Evolutionary conservation across 1,139 yeast species (phyloP), one percentile per base, ranked within the genome.

Genomic region (Suhomyces panamericanus): DNA sequence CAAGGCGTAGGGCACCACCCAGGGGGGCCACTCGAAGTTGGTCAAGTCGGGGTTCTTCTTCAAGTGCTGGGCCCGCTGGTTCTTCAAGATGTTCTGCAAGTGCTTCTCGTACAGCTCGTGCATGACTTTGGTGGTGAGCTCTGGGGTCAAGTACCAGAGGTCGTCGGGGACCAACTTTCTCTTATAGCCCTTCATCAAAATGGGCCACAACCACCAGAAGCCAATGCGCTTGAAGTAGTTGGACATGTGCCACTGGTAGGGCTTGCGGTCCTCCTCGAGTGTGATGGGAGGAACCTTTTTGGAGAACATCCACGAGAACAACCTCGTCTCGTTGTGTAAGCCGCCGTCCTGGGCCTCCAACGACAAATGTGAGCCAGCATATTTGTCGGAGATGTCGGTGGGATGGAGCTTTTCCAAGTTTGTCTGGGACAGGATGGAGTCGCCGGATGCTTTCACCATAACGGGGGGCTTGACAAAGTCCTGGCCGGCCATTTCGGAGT

Each of bases 181-280:
- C 49, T 69, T 68, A 55, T 73, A 74, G 12, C 78, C 79, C 49
- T 66, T 70, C 32, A 56, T 51, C 47, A 73, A 54, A 10, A 72
- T 59, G 10, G 78, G 77, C 61, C 64, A 62, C 44, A 73, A 57
- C 78, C 79, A 73, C 59, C 60, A 62, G 49, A 73, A 73, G 4
- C 71, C 57, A 28, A 67, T 53, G 49, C 68, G 61, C 38, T 53
- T 57, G 16, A 69, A 32, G 5, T 51, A 38, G 44, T 63, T 66
- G 11, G 63, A 53, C 8, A 38, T 45, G 35, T 62, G 60, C 74
- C 75, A 70, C 5, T 76, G 77, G 50, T 70, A 73, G 1, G 57
- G 53, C 30, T 54, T 54, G 34, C 78, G 56, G 42, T 73, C 78
- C 24, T 69, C 73, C n/a, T 63, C 67, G 3, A 53, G 31, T 6